A percentile compares a stretch with the other conserved stretches of the same genome.
These are phyloP conservation scores for Abrus precatorius DNA, from an alignment of 306 rosid genomes.

Conservation along the genomic window DNA sequence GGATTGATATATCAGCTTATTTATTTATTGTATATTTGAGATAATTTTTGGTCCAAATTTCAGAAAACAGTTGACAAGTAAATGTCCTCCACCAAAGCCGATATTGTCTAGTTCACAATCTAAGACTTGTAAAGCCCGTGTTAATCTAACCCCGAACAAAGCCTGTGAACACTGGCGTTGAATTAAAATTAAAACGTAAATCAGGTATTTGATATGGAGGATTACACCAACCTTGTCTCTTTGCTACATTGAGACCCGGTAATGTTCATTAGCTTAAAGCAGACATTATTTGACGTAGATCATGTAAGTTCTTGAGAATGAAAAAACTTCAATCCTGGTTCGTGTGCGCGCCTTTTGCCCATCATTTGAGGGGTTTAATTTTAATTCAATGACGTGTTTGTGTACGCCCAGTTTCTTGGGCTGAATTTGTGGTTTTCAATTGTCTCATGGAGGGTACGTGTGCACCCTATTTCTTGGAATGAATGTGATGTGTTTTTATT, in stretches of 20 bases:
- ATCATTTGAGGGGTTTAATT: no score
- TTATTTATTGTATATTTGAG: conserved; percentile 23
- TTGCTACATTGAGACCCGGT: no score
- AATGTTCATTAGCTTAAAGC: no score
- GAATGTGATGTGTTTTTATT: background rate
- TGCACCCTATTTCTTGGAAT: background rate
- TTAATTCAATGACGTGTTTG: no score
- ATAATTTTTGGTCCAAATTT: background rate
- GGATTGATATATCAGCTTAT: conserved; percentile 14
- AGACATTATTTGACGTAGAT: background rate
- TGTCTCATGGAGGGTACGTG: background rate
- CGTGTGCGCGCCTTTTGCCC: background rate
- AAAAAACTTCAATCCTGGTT: background rate
- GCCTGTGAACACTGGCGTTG: no score
- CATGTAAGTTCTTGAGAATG: background rate
- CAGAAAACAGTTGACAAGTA: background rate
- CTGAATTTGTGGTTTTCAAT: background rate
- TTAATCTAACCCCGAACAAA: no score
- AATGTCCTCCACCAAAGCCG: background rate
- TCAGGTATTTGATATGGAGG: no score
- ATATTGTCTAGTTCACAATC: no score
- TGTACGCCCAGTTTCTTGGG: no score
- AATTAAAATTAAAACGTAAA: no score
- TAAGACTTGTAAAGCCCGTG: no score
- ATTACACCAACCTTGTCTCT: no score